A percentile compares a stretch with the other conserved stretches of the same genome.
phyloP scores from a whole-genome alignment of 371 early-diverging fungal genomes.

The Mortierella sp. region DNA sequence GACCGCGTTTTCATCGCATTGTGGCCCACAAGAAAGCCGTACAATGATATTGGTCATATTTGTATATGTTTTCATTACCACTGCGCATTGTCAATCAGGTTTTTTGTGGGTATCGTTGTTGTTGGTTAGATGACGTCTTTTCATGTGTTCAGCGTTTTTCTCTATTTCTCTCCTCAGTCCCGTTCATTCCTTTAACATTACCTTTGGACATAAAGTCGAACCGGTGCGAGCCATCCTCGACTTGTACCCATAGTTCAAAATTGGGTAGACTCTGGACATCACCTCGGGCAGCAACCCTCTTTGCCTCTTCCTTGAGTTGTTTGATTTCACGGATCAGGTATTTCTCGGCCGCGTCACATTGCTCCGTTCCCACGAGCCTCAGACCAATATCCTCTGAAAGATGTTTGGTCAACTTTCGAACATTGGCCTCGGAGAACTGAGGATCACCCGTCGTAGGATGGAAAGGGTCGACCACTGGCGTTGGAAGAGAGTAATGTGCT shows the following conservation, averaged over 20 bases:
- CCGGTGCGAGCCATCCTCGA: slow-evolving; percentile 68
- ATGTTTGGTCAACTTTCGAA: slow-evolving; percentile 56
- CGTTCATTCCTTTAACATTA: slow-evolving; percentile 13
- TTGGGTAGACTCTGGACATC: slow-evolving; percentile 46
- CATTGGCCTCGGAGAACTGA: slow-evolving; percentile 63
- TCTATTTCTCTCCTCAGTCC: background rate
- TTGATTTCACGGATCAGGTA: slow-evolving; percentile 2
- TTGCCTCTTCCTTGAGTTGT: slow-evolving; percentile 1
- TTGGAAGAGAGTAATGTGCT: slow-evolving; percentile 48
- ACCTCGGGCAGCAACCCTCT: background rate
- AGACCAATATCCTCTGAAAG: slow-evolving; percentile 62
- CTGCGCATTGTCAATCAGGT: slow-evolving; percentile 25
- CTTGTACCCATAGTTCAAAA: slow-evolving; percentile 65
- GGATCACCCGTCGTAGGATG: slow-evolving; percentile 44
- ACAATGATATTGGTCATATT: slow-evolving; percentile 81
- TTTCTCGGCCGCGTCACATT: background rate
- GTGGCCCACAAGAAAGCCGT: slow-evolving; percentile 71
- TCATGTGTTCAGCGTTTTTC: background rate
- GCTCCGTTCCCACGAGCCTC: slow-evolving; percentile 41
- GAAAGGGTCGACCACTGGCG: background rate
- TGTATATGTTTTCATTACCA: slow-evolving; percentile 70
- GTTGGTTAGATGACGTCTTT: background rate
- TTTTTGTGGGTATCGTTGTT: background rate
- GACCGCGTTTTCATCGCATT: slow-evolving; percentile 72
- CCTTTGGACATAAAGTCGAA: slow-evolving; percentile 76